These are phyloP conservation scores for Ganoderma sinense DNA, from an alignment of 1,284 basidiomycete genomes.

Conservation along the genomic window DNA sequence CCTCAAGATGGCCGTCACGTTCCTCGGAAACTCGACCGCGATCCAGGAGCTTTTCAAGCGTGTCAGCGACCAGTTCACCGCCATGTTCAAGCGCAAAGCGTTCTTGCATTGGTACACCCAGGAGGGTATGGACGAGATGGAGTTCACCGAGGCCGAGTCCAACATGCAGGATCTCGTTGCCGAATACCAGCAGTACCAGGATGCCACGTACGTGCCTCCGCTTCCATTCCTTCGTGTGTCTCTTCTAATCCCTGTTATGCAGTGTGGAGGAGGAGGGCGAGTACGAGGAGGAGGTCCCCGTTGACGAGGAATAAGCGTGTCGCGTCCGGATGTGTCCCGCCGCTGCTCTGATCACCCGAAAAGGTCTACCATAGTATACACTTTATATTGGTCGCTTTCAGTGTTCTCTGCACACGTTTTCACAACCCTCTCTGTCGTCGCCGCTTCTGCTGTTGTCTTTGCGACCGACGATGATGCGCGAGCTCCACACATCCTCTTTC, in stretches of 20 bases:
- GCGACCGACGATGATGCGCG: conserved; percentile 23
- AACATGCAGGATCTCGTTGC: conserved; percentile 97
- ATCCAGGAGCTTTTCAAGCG: conserved; percentile 99
- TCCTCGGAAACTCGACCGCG: conserved; percentile 96
- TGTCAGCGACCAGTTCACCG: conserved; percentile 96
- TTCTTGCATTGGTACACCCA: conserved; percentile 99
- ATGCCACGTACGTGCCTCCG: conserved; percentile 76
- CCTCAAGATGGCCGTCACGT: conserved; percentile 96
- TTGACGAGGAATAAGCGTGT: conserved; percentile 61
- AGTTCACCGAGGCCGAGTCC: conserved; percentile 96
- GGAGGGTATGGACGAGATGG: conserved; percentile 99
- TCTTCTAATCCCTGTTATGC: conserved; percentile 10
- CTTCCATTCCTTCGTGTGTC: not conserved
- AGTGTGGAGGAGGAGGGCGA: conserved; percentile 85
- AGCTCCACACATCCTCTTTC: conserved; percentile 17
- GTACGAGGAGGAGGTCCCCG: conserved; percentile 76
- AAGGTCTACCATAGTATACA: conserved; percentile 42
- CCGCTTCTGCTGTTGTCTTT: conserved; percentile 25
- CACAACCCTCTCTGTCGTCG: conserved; percentile 9
- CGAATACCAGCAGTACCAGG: conserved; percentile 97
- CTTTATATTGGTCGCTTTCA: conserved; percentile 46
- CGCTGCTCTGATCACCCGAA: conserved; percentile 35
- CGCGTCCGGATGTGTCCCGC: conserved; percentile 8
- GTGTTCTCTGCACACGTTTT: conserved; percentile 37
- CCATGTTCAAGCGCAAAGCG: conserved; percentile 99